Base-by-base conservation (phyloP, 768 basidiomycete genomes). In the Leucogyrophana mollusca region DNA sequence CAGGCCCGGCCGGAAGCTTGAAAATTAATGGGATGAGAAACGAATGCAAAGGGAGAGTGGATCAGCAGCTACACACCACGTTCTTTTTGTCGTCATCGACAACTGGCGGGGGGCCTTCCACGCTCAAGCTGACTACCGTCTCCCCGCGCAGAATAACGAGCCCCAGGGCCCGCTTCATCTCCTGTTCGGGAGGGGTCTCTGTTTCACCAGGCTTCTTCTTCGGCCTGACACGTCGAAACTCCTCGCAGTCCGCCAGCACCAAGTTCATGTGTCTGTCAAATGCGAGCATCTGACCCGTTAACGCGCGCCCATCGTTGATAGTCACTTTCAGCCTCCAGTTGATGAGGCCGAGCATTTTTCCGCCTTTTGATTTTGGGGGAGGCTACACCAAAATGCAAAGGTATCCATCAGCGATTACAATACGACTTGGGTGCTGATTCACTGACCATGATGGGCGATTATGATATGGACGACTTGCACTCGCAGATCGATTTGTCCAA, bases 201-300 rank as follows among this genome's bases (percentile, higher is more conserved):
- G 61, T 68, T 70, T 83, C 85, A 21, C 89, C 90, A 11, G 80
- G 63, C 73, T 95, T 90, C 75, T 93, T 93, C 77, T 98, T 97
- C 32, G 88, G 87, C 54, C 89, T 74, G 34, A 98, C 85, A 54
- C 89, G 83, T 59, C 96, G 74, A 65, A 98, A 99, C 70, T 99
- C 96, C 69, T 99, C 96, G 62, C 94, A 97, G 58, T 98, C 96
- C 13, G 95, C 94, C 45, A 99, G 73, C 36, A 99, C 96, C 57
- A 99, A 77, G 72, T 99, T 99, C 96, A 98, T 99, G 71, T 99
- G 96, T 61, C 90, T 87, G 74, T 99, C 96, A 66, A 97, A 99
- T 43, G 96, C 96, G 66, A 99, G 87, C 91, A 98, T 96, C 73
- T 98, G 96, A 34, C 96, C 96, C 37, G 90, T 92, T 58, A 98